Evolutionary conservation across 495 filamentous ascomycete genomes (phyloP).

Genomic region (Massariosphaeria phaeospora): DNA sequence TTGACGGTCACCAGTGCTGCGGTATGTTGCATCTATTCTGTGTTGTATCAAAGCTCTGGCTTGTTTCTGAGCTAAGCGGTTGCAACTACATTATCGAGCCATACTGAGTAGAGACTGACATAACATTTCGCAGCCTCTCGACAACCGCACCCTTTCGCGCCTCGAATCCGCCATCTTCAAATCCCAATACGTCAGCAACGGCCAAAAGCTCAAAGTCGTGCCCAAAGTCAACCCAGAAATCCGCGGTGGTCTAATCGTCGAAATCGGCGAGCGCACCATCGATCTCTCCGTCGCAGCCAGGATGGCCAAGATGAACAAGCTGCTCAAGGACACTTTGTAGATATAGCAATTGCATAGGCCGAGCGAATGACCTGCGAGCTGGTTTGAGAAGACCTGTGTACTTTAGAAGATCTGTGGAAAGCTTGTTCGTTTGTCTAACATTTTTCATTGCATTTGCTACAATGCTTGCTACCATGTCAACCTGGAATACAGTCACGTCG

Average conservation of each 20-base stretch:
- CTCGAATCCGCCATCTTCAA: slow-evolving; percentile 85
- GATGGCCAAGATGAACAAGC: slow-evolving; percentile 98
- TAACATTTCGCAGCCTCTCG: slow-evolving; percentile 63
- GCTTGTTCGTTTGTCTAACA: too few species aligned
- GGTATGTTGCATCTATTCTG: slow-evolving; percentile 51
- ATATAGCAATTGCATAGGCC: slow-evolving; percentile 37
- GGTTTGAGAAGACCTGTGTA: slow-evolving; percentile 20
- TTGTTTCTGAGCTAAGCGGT: not conserved
- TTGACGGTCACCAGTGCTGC: slow-evolving; percentile 81
- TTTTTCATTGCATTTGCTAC: too few species aligned
- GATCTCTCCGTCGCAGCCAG: slow-evolving; percentile 92
- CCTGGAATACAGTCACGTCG: too few species aligned
- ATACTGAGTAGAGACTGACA: too few species aligned
- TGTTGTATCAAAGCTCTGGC: not conserved
- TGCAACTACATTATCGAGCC: too few species aligned
- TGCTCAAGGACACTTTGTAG: slow-evolving; percentile 93
- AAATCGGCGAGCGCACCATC: slow-evolving; percentile 96
- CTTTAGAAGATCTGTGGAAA: slow-evolving; percentile 22
- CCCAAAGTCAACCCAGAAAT: slow-evolving; percentile 94
- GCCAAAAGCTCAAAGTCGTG: slow-evolving; percentile 95
- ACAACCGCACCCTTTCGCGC: slow-evolving; percentile 74
- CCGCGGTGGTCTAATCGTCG: slow-evolving; percentile 86
- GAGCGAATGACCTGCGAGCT: not conserved
- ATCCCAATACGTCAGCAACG: slow-evolving; percentile 79
- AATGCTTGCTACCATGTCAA: too few species aligned